Conservation (phyloP, 1,284 basidiomycete genomes). For the Ustilago curta region DNA sequence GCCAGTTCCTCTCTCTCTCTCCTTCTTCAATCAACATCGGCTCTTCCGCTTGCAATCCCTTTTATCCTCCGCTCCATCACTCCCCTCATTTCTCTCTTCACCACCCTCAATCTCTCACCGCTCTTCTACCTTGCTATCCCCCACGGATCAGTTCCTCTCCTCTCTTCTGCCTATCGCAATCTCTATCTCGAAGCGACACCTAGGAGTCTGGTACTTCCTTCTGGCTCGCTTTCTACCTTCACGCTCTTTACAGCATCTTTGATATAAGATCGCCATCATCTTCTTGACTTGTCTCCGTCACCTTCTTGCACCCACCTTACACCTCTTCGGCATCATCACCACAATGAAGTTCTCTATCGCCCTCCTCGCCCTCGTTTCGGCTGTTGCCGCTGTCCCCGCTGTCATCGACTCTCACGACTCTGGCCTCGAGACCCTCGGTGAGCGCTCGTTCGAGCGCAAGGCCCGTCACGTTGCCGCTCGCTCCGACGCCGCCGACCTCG, state of each 20-base stretch:
- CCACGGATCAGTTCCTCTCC: background rate
- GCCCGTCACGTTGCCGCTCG: slow-evolving; percentile 47
- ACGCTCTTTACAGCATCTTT: slow-evolving; percentile 7
- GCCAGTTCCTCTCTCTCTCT: background rate
- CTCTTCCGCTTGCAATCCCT: background rate
- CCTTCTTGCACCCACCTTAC: slow-evolving; percentile 2
- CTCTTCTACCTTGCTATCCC: background rate
- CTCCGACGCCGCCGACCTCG: slow-evolving; percentile 18
- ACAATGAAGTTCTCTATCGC: slow-evolving; percentile 59
- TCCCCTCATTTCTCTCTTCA: slow-evolving; percentile 9
- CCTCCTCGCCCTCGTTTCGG: slow-evolving; percentile 36
- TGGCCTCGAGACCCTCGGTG: slow-evolving; percentile 41
- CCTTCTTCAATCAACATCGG: slow-evolving; percentile 1
- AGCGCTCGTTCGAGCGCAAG: slow-evolving; percentile 57
- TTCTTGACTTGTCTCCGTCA: background rate
- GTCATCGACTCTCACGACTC: slow-evolving; percentile 49
- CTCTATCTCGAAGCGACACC: background rate
- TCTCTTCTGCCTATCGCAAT: background rate
- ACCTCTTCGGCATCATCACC: slow-evolving; percentile 9
- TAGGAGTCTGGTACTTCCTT: slow-evolving; percentile 26
- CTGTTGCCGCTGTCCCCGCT: slow-evolving; percentile 38
- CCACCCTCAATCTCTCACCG: slow-evolving; percentile 9
- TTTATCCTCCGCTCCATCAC: slow-evolving; percentile 13
- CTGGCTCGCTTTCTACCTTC: background rate
- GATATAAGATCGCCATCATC: background rate